Base-by-base conservation (phyloP, 805 yeast species). In the Kodamaea restingae region DNA sequence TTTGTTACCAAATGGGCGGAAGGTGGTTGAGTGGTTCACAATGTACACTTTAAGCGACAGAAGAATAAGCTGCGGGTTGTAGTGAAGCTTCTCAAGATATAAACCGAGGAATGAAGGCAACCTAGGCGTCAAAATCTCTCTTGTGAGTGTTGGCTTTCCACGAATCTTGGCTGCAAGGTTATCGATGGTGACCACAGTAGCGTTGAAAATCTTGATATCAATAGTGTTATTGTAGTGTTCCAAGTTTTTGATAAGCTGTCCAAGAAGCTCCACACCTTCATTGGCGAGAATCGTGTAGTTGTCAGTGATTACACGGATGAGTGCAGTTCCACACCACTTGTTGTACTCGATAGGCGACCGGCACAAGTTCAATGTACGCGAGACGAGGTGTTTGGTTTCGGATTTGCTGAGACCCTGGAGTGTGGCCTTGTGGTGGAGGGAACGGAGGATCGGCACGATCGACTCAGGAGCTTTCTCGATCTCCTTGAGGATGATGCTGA, bases 81-180 rank as follows among this genome's bases (percentile, higher is more conserved):
- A 50, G 21, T 52, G 57, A 11, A 68, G 28, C 32, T 57, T 56
- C 3, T 71, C 77, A 40, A 87, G 51, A 36, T 80, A 67, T 4
- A 73, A 57, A 12, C 74, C 60, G 42, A 87, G 75, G 31, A 84
- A 76, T 2, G 70, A 67, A 7, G 85, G 78, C 41, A 91, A 65
- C 49, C 81, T 81, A 6, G 96, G 95, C 2, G 95, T 85, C 41
- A 88, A 71, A 7, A 84, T 66, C 54, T 88, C 96, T 55, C 97
- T 75, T 2, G 91, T 81, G 30, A 91, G 70, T 1, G 88, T 81
- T 1, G 95, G 87, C 54, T 88, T 88, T 2, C 88, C 91, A 54
- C 84, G 76, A 41, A 82, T 79, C 34, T 71, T 64, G 33, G 63
- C 59, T 40, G 75, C 66, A 2, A 74, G 51, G 40, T 52, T 54